Evolutionary conservation across 805 yeast species (phyloP), one percentile per base, ranked within the genome.

Genomic region (Ogataea philodendri): DNA sequence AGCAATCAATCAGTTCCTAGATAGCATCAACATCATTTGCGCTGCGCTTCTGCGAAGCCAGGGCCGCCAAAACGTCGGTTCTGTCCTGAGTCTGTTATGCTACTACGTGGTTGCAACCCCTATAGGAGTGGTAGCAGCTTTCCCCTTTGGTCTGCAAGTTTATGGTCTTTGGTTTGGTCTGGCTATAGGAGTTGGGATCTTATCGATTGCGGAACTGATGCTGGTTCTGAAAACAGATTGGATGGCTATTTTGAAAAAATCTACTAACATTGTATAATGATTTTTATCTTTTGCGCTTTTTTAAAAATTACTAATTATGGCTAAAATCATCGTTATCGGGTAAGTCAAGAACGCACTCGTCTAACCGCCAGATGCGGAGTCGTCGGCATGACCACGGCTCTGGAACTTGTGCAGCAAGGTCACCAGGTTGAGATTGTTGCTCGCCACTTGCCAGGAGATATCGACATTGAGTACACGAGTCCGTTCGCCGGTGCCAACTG

Each of bases 401-500:
- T 62, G 16, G 57, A 61, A 15, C 59, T 76, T 5, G 48, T 70
- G 1, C 53, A 63, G 34, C 52, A 58, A 22, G 69, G 66, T 5
- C 65, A 70, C 43, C 57, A 59, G 15, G 70, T 72, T 5, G 60
- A 69, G 2, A 57, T 74, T 16, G 48, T 74, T 2, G 70, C 70
- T 1, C 56, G 62, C 17, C 60, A 70, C 43, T 52, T 78, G 17
- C 84, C 84, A 1, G 81, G 83, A 1, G 84, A 79, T 35, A 51
- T 63, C 19, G 67, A 69, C 32, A 41, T 48, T 3, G 67, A 68
- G 7, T 81, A 76, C 51, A 69, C 84, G 3, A 76, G 83, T 0
- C 85, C 86, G 3, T 74, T 67, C 53, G 87, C 86, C 0, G 87
- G 87, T 4, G 88, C 86, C 29, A 76, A 80, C 47, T 81, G 86